phyloP scores from a whole-genome alignment of 139 green algal genomes.

The Pleodorina starrii region DNA sequence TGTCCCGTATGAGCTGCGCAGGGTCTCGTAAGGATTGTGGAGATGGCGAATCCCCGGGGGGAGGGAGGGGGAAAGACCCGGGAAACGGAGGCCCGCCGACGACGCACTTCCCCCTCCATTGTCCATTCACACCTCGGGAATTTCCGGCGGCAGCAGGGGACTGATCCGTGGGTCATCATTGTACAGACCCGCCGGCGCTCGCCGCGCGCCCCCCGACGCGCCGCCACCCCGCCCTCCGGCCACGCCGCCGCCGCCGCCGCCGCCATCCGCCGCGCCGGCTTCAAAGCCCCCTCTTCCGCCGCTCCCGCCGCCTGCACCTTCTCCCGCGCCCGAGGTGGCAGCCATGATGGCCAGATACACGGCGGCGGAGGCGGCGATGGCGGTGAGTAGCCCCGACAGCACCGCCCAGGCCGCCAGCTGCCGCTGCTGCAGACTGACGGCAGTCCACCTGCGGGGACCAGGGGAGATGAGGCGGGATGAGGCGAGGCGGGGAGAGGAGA shows the following conservation, averaged over 20 bases:
- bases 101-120: too few relatives aligned
- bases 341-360: not conserved
- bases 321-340: not conserved
- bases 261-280: not conserved
- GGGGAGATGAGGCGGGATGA: not conserved
- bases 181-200: not conserved
- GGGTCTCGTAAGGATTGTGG: too few relatives aligned
- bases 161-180: not conserved
- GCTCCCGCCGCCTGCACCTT: not conserved
- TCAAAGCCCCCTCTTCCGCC: not conserved
- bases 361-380: not conserved
- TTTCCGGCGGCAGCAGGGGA: not conserved
- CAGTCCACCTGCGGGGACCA: not conserved
- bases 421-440: not conserved
- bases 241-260: not conserved
- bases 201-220: too few relatives aligned
- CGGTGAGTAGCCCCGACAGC: not conserved
- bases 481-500: not conserved
- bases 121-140: too few relatives aligned
- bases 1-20: too few relatives aligned
- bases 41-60: too few relatives aligned
- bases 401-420: not conserved
- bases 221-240: not conserved
- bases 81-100: too few relatives aligned
- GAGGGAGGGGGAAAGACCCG: too few relatives aligned